These are phyloP conservation scores for Castanea mollissima DNA, from an alignment of 306 rosid species.

Conservation along the genomic window DNA sequence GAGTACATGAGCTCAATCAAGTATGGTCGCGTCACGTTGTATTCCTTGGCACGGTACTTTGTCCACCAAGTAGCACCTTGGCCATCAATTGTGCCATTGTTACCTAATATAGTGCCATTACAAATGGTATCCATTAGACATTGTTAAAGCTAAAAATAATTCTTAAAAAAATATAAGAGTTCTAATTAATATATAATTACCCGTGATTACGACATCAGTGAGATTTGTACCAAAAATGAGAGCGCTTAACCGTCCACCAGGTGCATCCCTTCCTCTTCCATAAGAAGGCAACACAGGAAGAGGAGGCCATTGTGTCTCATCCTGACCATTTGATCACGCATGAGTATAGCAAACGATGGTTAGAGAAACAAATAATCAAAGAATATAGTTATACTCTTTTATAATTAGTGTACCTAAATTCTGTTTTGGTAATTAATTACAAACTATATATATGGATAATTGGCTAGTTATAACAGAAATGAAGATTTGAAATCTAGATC, in stretches of 20 bases:
- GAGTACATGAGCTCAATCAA: constrained; percentile 65
- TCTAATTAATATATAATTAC: constrained; percentile 26
- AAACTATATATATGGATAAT: too few species aligned
- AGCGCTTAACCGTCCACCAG: constrained; percentile 59
- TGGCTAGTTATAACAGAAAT: too few species aligned
- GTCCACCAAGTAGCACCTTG: constrained; percentile 78
- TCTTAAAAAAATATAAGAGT: not conserved
- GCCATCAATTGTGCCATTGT: constrained; percentile 88
- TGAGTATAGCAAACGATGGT: not conserved
- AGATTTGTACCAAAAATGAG: constrained; percentile 76
- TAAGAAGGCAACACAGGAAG: constrained; percentile 54
- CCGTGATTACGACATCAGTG: constrained; percentile 71
- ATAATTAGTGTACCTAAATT: too few species aligned
- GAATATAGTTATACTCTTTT: too few species aligned
- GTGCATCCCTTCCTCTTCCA: constrained; percentile 65
- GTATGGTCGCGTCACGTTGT: constrained; percentile 56
- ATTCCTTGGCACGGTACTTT: constrained; percentile 25
- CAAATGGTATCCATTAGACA: constrained; percentile 2
- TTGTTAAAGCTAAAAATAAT: not conserved
- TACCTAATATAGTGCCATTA: constrained; percentile 32
- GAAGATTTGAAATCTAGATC: too few species aligned
- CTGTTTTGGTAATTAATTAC: too few species aligned
- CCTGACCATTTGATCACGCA: constrained; percentile 34
- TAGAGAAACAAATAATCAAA: not conserved
- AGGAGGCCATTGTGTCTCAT: constrained; percentile 60